A percentile compares a stretch with the other conserved stretches of the same genome.
These are phyloP conservation scores for Epichloe amarillans DNA, from an alignment of 2,329 filamentous ascomycete genomes.

Conservation along the genomic window DNA sequence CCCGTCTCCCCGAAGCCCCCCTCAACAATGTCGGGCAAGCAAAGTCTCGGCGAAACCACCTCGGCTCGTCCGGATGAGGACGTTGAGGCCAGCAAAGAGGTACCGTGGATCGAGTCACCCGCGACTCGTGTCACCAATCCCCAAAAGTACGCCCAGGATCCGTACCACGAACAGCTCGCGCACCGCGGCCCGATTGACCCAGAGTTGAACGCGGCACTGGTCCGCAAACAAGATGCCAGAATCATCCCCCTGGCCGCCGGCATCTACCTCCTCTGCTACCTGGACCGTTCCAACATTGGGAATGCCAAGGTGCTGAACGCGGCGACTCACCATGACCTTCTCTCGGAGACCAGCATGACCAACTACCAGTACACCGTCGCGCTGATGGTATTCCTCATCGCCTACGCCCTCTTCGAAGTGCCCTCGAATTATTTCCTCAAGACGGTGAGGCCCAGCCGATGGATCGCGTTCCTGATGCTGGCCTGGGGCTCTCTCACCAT, in stretches of 20 bases:
- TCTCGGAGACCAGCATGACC: slow-evolving; percentile 47
- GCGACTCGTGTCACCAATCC: no score
- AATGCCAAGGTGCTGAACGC: slow-evolving; percentile 55
- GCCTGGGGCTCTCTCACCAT: slow-evolving; percentile 56
- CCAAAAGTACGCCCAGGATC: neutral
- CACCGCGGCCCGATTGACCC: neutral
- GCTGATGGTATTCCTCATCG: slow-evolving; percentile 48
- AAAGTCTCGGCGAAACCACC: neutral
- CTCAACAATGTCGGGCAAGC: neutral
- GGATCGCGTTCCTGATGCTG: slow-evolving; percentile 53
- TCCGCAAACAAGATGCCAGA: slow-evolving; percentile 42
- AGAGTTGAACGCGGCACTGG: neutral
- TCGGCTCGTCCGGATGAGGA: neutral
- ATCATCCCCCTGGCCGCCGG: slow-evolving; percentile 50
- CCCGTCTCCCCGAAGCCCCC: no score
- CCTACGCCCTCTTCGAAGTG: slow-evolving; percentile 48
- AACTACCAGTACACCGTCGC: slow-evolving; percentile 45
- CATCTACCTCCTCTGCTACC: slow-evolving; percentile 55
- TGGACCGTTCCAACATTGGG: slow-evolving; percentile 57
- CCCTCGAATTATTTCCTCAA: slow-evolving; percentile 55
- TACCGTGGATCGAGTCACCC: neutral
- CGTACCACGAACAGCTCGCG: neutral
- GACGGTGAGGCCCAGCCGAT: slow-evolving; percentile 46
- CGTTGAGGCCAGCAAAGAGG: neutral
- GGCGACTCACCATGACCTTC: slow-evolving; percentile 45